phyloP scores from a whole-genome alignment of 371 early-diverging fungal species.

The Phascolomyces articulosus region DNA sequence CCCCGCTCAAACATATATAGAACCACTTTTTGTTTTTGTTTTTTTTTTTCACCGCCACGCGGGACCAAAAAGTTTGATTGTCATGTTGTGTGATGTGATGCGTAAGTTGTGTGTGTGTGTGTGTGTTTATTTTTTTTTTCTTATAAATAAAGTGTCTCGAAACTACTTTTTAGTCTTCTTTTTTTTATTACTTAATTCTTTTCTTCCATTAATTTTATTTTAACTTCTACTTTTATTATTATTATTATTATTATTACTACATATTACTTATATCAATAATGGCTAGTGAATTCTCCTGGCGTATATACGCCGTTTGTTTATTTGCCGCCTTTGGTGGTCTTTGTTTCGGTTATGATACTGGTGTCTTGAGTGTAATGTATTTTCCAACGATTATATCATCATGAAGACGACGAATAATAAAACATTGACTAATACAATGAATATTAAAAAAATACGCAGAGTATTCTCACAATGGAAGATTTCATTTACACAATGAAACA shows the following conservation, averaged over 20 bases:
- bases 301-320: conserved; percentile 32
- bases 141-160: too few relatives aligned
- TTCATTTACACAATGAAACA: conserved; percentile 43
- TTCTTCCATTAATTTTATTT: too few relatives aligned
- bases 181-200: not conserved
- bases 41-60: too few relatives aligned
- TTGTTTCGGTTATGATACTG: conserved; percentile 56
- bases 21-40: too few relatives aligned
- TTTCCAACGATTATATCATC: too few relatives aligned
- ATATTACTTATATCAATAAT: not conserved
- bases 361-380: conserved; percentile 41
- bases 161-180: not conserved
- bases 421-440: not conserved
- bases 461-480: conserved; percentile 42
- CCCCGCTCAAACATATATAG: not conserved
- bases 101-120: too few relatives aligned
- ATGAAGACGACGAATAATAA: too few relatives aligned
- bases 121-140: too few relatives aligned
- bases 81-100: too few relatives aligned
- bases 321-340: conserved; percentile 54
- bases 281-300: conserved; percentile 10
- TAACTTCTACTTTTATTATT: too few relatives aligned
- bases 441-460: conserved; percentile 9
- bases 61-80: too few relatives aligned
- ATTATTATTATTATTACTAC: too few relatives aligned